Percentiles rank a stretch among this genome's conserved stretches.
phyloP scores from a whole-genome alignment of 176 grass and related monocot genomes.

The Calamus simplicifolius region DNA sequence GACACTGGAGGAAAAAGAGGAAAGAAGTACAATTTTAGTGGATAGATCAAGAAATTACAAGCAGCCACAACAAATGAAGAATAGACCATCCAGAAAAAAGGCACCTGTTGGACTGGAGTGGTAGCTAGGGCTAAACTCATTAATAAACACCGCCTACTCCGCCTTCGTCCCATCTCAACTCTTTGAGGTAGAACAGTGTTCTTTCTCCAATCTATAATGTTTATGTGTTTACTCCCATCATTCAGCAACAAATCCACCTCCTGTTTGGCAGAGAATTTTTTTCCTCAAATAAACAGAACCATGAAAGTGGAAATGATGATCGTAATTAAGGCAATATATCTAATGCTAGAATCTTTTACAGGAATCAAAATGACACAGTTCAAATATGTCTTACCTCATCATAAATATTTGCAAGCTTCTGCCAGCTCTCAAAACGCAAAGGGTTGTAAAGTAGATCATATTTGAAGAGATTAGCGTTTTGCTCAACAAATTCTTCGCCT shows the following conservation, averaged over 20 bases:
- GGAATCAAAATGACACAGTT: conserved; percentile 4
- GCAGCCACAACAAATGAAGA: too few species aligned
- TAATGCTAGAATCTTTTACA: neutral
- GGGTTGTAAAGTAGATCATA: conserved; percentile 94
- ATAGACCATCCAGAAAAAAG: neutral
- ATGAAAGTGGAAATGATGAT: neutral
- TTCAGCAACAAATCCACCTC: conserved; percentile 95
- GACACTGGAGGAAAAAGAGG: conserved; percentile 40
- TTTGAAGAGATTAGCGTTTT: conserved; percentile 91
- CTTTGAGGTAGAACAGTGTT: conserved; percentile 66
- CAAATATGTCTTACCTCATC: conserved; percentile 65
- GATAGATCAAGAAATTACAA: neutral
- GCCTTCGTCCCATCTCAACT: conserved; percentile 78
- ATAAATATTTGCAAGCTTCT: conserved; percentile 89
- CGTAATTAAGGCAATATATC: neutral
- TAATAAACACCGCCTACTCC: conserved; percentile 74
- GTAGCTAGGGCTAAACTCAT: conserved; percentile 67
- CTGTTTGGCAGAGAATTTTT: conserved; percentile 21
- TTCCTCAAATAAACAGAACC: neutral
- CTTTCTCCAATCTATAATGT: conserved; percentile 81
- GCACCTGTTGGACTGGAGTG: conserved; percentile 50
- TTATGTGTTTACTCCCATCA: conserved; percentile 98
- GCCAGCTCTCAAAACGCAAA: conserved; percentile 84
- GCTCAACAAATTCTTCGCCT: conserved; percentile 93
- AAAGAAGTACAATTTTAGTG: neutral